Evolutionary conservation across 2,329 filamentous ascomycete species (phyloP).

Genomic region (Rutstroemia sydowiana): DNA sequence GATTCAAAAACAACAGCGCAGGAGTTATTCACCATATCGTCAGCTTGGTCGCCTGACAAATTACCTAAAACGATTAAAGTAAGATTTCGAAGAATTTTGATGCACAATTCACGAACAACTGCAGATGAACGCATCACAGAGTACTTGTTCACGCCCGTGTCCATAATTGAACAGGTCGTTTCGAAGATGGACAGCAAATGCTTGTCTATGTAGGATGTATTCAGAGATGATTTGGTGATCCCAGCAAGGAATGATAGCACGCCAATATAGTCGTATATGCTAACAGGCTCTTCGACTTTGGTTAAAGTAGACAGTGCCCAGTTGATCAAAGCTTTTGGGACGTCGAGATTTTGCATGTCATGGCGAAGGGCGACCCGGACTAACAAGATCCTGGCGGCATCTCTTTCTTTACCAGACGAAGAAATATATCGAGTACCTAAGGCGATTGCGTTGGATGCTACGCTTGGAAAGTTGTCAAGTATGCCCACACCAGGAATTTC

Average conservation of each 20-base stretch:
- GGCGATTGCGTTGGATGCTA: constrained; percentile 63
- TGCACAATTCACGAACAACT: constrained; percentile 69
- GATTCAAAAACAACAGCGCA: constrained; percentile 75
- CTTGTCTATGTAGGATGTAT: constrained; percentile 65
- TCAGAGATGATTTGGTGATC: constrained; percentile 59
- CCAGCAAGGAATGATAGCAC: constrained; percentile 73
- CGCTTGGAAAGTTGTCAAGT: constrained; percentile 55
- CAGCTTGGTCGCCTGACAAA: neutral
- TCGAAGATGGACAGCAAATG: constrained; percentile 61
- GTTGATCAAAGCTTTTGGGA: constrained; percentile 59
- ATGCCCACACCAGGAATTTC: constrained; percentile 44
- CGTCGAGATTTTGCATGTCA: constrained; percentile 76
- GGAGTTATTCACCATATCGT: constrained; percentile 64
- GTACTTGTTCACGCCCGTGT: constrained; percentile 41
- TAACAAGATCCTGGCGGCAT: constrained; percentile 76
- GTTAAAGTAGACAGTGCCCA: constrained; percentile 62
- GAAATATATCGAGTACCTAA: constrained; percentile 65
- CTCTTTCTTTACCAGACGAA: constrained; percentile 76
- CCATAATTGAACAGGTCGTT: constrained; percentile 52
- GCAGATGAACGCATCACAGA: constrained; percentile 61
- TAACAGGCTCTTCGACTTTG: constrained; percentile 31
- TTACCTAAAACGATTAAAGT: constrained; percentile 47
- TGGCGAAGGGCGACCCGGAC: constrained; percentile 74
- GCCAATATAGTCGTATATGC: constrained; percentile 70
- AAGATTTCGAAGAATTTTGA: constrained; percentile 78